These are phyloP conservation scores for Stephania cephalantha DNA, from an alignment of 164 flowering plant genomes.

Conservation along the genomic window DNA sequence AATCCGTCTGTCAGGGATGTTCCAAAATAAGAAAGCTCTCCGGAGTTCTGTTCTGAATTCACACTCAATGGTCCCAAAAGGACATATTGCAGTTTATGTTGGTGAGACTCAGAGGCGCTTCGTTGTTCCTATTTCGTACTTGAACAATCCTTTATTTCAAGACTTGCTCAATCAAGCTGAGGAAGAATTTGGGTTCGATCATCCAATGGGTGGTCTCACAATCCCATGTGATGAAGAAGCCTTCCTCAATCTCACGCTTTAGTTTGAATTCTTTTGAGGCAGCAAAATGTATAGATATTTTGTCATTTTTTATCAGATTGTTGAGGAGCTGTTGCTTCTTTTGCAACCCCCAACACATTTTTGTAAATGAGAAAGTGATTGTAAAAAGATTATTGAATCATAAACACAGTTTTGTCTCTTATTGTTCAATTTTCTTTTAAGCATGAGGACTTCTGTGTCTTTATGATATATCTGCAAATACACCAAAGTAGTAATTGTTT, in stretches of 20 bases:
- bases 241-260: neutral
- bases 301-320: neutral
- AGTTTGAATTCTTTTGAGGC: neutral
- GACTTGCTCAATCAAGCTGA: neutral
- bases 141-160: neutral
- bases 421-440: neutral
- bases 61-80: neutral
- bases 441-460: neutral
- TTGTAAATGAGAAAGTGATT: neutral
- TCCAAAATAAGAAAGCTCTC: neutral
- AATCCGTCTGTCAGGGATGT: neutral
- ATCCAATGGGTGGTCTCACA: neutral
- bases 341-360: conserved; percentile 2
- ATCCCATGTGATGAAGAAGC: neutral
- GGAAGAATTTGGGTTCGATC: neutral
- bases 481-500: neutral
- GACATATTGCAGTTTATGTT: neutral
- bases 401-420: neutral
- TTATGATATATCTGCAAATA: neutral
- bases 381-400: conserved; percentile 7
- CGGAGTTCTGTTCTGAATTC: neutral
- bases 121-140: neutral
- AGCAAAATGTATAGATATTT: neutral
- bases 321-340: neutral
- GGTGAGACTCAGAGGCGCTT: neutral